Evolutionary conservation across 2,329 filamentous ascomycete genomes (phyloP).

Genomic region (Xylariaceae sp.): DNA sequence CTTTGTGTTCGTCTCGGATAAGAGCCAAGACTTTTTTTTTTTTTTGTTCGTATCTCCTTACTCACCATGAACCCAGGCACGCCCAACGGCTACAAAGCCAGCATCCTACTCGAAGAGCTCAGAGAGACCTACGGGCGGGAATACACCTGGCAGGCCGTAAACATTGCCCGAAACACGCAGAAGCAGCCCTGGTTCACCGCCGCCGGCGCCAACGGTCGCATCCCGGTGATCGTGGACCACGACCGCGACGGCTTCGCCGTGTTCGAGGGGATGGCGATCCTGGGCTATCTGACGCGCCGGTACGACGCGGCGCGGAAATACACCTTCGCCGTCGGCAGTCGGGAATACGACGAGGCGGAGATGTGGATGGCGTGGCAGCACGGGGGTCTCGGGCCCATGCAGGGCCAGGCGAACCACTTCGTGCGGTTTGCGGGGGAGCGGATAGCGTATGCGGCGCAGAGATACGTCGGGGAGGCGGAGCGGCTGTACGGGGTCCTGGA

Average conservation of each 20-base stretch:
- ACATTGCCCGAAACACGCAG: conserved; percentile 58
- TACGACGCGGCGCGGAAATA: conserved; percentile 67
- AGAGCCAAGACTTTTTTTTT: too few relatives aligned
- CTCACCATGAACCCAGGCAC: conserved; percentile 33
- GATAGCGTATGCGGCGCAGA: conserved; percentile 64
- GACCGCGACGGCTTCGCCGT: conserved; percentile 56
- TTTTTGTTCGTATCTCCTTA: too few relatives aligned
- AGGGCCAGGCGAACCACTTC: conserved; percentile 74
- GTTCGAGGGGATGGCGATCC: conserved; percentile 70
- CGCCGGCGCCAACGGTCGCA: conserved; percentile 58
- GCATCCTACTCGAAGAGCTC: conserved; percentile 59
- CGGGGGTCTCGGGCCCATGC: conserved; percentile 66
- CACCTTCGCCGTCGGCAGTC: conserved; percentile 46
- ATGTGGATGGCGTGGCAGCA: conserved; percentile 68
- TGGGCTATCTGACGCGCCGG: conserved; percentile 65
- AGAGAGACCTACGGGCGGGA: conserved; percentile 57
- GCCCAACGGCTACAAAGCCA: conserved; percentile 52
- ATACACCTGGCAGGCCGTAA: conserved; percentile 54
- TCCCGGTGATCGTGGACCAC: conserved; percentile 61
- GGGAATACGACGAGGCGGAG: conserved; percentile 40
- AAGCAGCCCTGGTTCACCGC: conserved; percentile 63
- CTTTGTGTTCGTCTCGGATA: too few relatives aligned
- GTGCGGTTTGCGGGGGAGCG: conserved; percentile 59
- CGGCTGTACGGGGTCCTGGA: conserved; percentile 70
- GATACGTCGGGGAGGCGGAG: conserved; percentile 70